Conservation (phyloP, 1,284 basidiomycete genomes). For the Melampsora occidentalis region DNA sequence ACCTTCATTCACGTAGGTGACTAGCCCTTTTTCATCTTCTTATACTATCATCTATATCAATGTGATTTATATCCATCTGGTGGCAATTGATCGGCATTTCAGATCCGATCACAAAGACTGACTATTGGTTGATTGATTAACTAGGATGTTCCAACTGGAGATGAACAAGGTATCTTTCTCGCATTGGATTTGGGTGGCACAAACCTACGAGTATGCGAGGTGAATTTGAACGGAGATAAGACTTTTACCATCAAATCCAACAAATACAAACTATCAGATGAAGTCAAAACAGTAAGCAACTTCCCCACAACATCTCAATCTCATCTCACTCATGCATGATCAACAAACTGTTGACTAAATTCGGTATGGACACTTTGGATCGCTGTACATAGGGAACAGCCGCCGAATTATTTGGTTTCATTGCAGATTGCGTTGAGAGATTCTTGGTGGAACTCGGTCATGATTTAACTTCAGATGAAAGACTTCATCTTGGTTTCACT, state of each 20-base stretch:
- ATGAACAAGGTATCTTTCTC: slow-evolving; percentile 85
- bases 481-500: slow-evolving; percentile 80
- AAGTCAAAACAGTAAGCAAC: slow-evolving; percentile 83
- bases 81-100: background rate
- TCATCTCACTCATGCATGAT: background rate
- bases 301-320: background rate
- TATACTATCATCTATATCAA: background rate
- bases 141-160: slow-evolving; percentile 75
- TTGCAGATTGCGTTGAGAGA: slow-evolving; percentile 89
- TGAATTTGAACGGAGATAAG: slow-evolving; percentile 80
- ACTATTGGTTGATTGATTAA: slow-evolving; percentile 14
- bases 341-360: slow-evolving; percentile 60
- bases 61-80: background rate
- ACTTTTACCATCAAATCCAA: slow-evolving; percentile 84
- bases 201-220: slow-evolving; percentile 93
- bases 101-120: background rate
- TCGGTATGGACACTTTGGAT: too few relatives aligned
- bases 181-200: slow-evolving; percentile 93
- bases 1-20: slow-evolving; percentile 46
- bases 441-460: slow-evolving; percentile 74
- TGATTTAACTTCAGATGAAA: slow-evolving; percentile 55
- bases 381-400: too few relatives aligned
- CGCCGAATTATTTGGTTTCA: slow-evolving; percentile 62
- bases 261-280: slow-evolving; percentile 87
- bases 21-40: background rate